Percentiles rank a stretch among this genome's conserved stretches.
Evolutionary conservation across 2,329 filamentous ascomycete genomes (phyloP).

Genomic region (Trichoderma sp.): DNA sequence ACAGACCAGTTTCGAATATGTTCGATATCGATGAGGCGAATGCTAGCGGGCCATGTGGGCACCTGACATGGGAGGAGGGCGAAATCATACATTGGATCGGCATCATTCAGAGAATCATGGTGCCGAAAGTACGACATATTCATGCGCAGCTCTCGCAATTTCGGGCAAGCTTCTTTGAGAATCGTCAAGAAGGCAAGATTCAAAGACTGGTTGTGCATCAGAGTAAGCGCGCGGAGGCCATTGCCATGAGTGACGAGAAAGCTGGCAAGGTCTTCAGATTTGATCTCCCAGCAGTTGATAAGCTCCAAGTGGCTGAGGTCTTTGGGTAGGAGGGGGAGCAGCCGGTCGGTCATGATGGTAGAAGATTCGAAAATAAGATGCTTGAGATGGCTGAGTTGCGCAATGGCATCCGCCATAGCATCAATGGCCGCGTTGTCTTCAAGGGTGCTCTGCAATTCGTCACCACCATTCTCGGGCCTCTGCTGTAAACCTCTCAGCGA

Average conservation of each 20-base stretch:
- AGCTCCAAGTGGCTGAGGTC: slow-evolving; percentile 67
- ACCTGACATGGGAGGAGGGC: slow-evolving; percentile 62
- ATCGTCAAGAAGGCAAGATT: slow-evolving; percentile 69
- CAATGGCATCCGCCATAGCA: slow-evolving; percentile 34
- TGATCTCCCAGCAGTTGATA: slow-evolving; percentile 74
- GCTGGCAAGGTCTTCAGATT: slow-evolving; percentile 58
- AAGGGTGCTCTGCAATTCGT: slow-evolving; percentile 32
- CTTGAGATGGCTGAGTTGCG: slow-evolving; percentile 57
- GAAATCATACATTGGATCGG: slow-evolving; percentile 69
- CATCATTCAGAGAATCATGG: slow-evolving; percentile 64
- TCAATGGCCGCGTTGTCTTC: slow-evolving; percentile 44
- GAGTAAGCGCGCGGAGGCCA: slow-evolving; percentile 61
- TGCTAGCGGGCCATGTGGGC: slow-evolving; percentile 72
- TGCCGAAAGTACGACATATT: slow-evolving; percentile 76
- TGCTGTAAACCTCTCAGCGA: slow-evolving; percentile 41
- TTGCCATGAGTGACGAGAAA: slow-evolving; percentile 68
- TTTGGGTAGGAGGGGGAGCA: slow-evolving; percentile 67
- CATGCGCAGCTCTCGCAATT: slow-evolving; percentile 67
- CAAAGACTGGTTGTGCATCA: slow-evolving; percentile 77
- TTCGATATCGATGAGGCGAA: slow-evolving; percentile 70
- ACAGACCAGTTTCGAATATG: slow-evolving; percentile 73
- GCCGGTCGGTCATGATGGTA: slow-evolving; percentile 62
- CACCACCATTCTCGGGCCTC: slow-evolving; percentile 31
- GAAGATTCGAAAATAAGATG: slow-evolving; percentile 73
- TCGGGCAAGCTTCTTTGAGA: slow-evolving; percentile 65